These are phyloP conservation scores for Plasmodium vivax DNA, from an alignment of 169 alveolate genomes.

Conservation along the genomic window DNA sequence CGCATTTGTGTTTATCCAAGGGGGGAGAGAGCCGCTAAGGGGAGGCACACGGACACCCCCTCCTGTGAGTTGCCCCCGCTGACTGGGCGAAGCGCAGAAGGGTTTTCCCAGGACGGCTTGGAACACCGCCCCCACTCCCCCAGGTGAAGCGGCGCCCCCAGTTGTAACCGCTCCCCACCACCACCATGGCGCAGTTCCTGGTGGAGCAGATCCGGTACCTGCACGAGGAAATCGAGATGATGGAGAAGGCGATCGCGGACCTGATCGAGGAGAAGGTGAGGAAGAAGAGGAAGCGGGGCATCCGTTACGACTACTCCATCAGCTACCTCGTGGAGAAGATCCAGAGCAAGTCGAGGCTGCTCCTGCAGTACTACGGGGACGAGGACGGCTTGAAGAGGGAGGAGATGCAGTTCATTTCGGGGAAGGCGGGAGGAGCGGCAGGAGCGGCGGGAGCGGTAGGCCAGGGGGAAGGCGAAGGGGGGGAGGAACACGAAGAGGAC, in stretches of 20 bases:
- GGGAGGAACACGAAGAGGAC: background rate
- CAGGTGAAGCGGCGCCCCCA: no score
- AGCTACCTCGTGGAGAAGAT: constrained; percentile 56
- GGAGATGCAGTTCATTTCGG: constrained; percentile 69
- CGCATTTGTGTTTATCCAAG: background rate
- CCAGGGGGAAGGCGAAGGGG: background rate
- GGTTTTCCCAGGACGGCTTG: background rate
- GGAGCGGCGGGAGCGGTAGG: no score
- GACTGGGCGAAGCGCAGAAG: background rate
- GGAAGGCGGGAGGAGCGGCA: constrained; percentile 69
- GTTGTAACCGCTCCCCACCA: no score
- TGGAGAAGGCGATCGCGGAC: constrained; percentile 76
- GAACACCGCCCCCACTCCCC: no score
- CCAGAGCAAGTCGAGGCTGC: constrained; percentile 71
- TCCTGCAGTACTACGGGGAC: constrained; percentile 52
- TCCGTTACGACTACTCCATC: constrained; percentile 69
- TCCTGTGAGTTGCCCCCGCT: background rate
- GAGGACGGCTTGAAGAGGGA: constrained; percentile 72
- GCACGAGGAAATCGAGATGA: constrained; percentile 78
- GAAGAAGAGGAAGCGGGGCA: constrained; percentile 31
- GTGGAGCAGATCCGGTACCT: constrained; percentile 76
- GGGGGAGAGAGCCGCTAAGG: background rate
- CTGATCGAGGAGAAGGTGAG: constrained; percentile 73
- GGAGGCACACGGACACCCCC: background rate
- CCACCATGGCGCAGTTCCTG: constrained; percentile 75